Evolutionary conservation across 2,329 filamentous ascomycete species (phyloP).

Genomic region (Lasiodiplodia sp.): DNA sequence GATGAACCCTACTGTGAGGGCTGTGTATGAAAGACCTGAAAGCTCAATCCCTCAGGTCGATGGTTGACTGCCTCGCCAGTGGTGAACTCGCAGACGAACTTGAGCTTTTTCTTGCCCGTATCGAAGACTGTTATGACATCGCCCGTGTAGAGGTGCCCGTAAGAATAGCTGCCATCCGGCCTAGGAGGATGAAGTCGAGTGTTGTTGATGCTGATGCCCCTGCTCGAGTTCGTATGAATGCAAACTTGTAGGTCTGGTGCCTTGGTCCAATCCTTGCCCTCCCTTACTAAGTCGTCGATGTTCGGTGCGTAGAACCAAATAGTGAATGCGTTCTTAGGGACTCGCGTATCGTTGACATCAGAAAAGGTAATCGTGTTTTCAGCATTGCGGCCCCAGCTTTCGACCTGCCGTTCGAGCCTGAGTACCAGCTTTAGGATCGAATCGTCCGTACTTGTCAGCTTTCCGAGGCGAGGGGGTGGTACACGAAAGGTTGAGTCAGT

Average conservation of each 20-base stretch:
- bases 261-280: slow-evolving; percentile 62
- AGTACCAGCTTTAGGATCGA: slow-evolving; percentile 71
- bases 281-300: slow-evolving; percentile 62
- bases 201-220: slow-evolving; percentile 79
- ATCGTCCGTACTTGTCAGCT: slow-evolving; percentile 68
- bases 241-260: slow-evolving; percentile 68
- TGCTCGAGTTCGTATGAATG: slow-evolving; percentile 81
- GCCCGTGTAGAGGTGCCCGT: slow-evolving; percentile 75
- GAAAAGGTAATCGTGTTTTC: slow-evolving; percentile 74
- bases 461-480: slow-evolving; percentile 62
- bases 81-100: slow-evolving; percentile 54
- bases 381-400: slow-evolving; percentile 78
- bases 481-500: slow-evolving; percentile 40
- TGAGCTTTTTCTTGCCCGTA: slow-evolving; percentile 47
- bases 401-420: slow-evolving; percentile 70
- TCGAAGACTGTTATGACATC: slow-evolving; percentile 79
- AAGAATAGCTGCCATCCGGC: slow-evolving; percentile 61
- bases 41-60: slow-evolving; percentile 19
- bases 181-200: slow-evolving; percentile 66
- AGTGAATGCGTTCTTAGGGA: slow-evolving; percentile 84
- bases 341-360: slow-evolving; percentile 68
- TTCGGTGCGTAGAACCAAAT: slow-evolving; percentile 76
- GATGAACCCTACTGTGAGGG: not conserved
- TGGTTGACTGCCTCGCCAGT: slow-evolving; percentile 44
- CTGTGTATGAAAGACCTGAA: not conserved